phyloP scores from a whole-genome alignment of 2,329 filamentous ascomycete species.

The Ophiostoma pallidulum region DNA sequence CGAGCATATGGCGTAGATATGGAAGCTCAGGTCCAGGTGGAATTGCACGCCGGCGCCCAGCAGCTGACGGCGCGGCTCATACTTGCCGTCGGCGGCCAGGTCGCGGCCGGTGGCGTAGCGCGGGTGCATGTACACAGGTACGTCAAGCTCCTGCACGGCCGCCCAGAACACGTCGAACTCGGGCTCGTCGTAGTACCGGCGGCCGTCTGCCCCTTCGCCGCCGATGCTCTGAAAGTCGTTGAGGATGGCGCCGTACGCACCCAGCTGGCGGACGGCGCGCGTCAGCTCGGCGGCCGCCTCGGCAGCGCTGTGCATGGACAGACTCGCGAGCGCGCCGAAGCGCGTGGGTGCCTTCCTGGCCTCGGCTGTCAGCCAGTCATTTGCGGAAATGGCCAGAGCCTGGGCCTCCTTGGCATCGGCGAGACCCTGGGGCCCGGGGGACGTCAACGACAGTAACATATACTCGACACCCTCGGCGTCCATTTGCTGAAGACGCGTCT shows the following conservation, averaged over 20 bases:
- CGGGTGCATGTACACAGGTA: slow-evolving; percentile 28
- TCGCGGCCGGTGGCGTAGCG: slow-evolving; percentile 24
- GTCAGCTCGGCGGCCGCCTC: slow-evolving; percentile 24
- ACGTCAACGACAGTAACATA: slow-evolving; percentile 27
- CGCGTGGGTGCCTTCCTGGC: slow-evolving; percentile 20
- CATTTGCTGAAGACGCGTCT: slow-evolving; percentile 23
- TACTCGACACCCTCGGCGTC: slow-evolving; percentile 28
- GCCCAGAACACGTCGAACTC: slow-evolving; percentile 26
- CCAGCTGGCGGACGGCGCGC: slow-evolving; percentile 24
- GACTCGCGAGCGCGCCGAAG: slow-evolving; percentile 25
- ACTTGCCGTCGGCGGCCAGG: slow-evolving; percentile 19
- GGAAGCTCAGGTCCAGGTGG: slow-evolving; percentile 34
- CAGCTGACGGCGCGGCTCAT: slow-evolving; percentile 25
- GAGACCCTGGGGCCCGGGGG: slow-evolving; percentile 26
- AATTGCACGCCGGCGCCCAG: slow-evolving; percentile 29
- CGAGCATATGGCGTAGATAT: slow-evolving; percentile 35
- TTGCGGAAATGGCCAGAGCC: slow-evolving; percentile 21
- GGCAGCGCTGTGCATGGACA: slow-evolving; percentile 26
- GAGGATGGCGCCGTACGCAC: slow-evolving; percentile 26
- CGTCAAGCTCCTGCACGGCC: slow-evolving; percentile 23
- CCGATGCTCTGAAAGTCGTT: slow-evolving; percentile 25
- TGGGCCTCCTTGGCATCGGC: slow-evolving; percentile 20
- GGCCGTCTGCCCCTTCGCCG: slow-evolving; percentile 11
- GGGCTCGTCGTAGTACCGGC: slow-evolving; percentile 24
- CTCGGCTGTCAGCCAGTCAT: slow-evolving; percentile 26